Base-by-base conservation (phyloP, 2,329 filamentous ascomycete species). In the Phyllosticta citriasiana region DNA sequence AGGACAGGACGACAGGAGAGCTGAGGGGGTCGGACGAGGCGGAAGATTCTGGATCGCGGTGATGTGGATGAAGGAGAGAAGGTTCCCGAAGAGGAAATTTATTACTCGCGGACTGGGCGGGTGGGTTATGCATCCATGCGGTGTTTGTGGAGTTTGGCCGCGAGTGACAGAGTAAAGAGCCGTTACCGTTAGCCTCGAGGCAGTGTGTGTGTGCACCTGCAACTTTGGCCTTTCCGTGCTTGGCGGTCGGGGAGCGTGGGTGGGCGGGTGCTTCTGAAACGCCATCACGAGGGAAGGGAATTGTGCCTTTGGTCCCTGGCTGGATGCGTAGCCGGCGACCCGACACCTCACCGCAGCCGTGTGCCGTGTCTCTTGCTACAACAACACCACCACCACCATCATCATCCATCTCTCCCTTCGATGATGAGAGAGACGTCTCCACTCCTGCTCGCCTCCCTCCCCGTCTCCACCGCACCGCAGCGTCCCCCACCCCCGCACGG, bases 1-100 rank as follows among this genome's bases (percentile, higher is more conserved):
- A 63, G 22, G 68, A 67, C 14, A 69, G 62, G 47, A 65, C 59
- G n/a, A 70, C 64, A 40, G 68, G 69, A 51, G 69, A 68, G 53
- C 63, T 65, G 40, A 64, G 64, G 40, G 59, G 62, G 19, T 55
- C 60, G 24, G 60, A 57, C 30, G 62, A 61, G 35, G 59, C 53
- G 10, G 61, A 56, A 56, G 52, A 61, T 65, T 64, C 61, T 24
- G n/a, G 33, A 16, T 50, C 50, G 3, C 33, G 53, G 52, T 56
- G 53, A 14, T 51, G 59, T 5, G 59, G 53, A 51, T 60, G 59
- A 56, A 54, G 40, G 35, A 47, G 54, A 57, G 8, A 55, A 61
- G 54, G 59, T 55, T 25, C 51, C 19, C 51, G 51, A 53, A 53
- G 24, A 40, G 33, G 33, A 40, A 40, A 40, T 40, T 40, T 40